A percentile compares a stretch with the other conserved stretches of the same genome.
Evolutionary conservation across 1,139 yeast genomes (phyloP).

Genomic region (Chernovozyma aurita): DNA sequence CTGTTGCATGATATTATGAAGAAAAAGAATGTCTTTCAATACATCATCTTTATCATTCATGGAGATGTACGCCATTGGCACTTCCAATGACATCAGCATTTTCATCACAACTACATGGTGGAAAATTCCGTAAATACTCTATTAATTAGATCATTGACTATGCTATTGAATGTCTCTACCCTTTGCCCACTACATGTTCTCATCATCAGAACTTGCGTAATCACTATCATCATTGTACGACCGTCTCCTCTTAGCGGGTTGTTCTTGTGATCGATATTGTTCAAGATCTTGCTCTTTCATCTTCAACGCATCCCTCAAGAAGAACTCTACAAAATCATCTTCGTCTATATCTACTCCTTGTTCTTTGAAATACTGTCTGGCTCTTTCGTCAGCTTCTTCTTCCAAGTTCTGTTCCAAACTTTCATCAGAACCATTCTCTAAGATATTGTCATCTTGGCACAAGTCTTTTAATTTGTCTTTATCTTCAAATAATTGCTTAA

Average conservation of each 20-base stretch:
- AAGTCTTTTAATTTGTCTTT: constrained; percentile 5
- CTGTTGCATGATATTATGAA: no score
- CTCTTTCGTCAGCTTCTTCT: constrained; percentile 12
- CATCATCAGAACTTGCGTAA: constrained; percentile 8
- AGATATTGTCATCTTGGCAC: constrained; percentile 10
- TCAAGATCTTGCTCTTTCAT: constrained; percentile 36
- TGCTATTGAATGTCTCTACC: no score
- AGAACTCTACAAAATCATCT: constrained; percentile 62
- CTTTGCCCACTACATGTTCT: no score
- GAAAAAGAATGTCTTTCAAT: no score
- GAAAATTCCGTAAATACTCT: no score
- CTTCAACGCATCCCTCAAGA: constrained; percentile 48
- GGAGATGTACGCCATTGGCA: no score
- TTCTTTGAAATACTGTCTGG: constrained; percentile 14
- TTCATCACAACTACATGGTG: no score
- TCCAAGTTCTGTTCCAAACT: constrained; percentile 4
- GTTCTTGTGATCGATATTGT: constrained; percentile 7
- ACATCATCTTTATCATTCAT: no score
- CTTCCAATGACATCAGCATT: no score
- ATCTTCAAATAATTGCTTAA: constrained; percentile 11
- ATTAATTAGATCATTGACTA: no score
- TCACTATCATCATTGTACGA: constrained; percentile 20
- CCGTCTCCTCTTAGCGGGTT: constrained; percentile 11
- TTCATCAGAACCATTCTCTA: constrained; percentile 9
- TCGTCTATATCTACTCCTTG: constrained; percentile 45